A percentile compares a stretch with the other conserved stretches of the same genome.
Conservation (phyloP, 2,329 filamentous ascomycete genomes). For the Aspergillus glaucus region DNA sequence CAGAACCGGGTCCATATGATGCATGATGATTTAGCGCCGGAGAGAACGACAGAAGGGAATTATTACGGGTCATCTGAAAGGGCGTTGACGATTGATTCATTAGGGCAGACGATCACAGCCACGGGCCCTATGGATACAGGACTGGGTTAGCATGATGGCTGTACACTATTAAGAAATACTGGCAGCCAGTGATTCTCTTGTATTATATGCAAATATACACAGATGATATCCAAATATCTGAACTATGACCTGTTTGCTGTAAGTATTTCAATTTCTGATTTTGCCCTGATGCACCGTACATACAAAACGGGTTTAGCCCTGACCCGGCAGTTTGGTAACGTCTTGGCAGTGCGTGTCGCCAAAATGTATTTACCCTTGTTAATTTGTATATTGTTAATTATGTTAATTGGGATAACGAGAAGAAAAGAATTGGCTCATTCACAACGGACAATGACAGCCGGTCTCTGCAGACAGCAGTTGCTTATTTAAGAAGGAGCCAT, state of each 20-base stretch:
- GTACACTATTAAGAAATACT: too few species aligned
- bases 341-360: conserved; percentile 27
- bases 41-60: conserved; percentile 14
- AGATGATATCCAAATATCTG: too few species aligned
- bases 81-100: not conserved
- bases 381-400: not conserved
- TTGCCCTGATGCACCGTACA: conserved; percentile 3
- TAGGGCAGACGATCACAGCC: not conserved
- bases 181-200: too few species aligned
- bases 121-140: not conserved
- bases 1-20: conserved; percentile 23
- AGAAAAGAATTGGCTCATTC: not conserved
- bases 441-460: not conserved
- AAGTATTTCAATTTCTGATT: not conserved
- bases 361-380: conserved; percentile 4
- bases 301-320: conserved; percentile 19
- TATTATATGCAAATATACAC: too few species aligned
- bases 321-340: conserved; percentile 28
- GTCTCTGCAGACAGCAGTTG: not conserved
- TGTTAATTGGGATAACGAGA: not conserved
- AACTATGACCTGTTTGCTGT: too few species aligned
- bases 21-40: conserved; percentile 27
- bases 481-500: too few species aligned
- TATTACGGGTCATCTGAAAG: not conserved
- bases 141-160: too few species aligned